phyloP scores from a whole-genome alignment of 1,139 yeast genomes.

The Yamadazyma trypodendri region DNA sequence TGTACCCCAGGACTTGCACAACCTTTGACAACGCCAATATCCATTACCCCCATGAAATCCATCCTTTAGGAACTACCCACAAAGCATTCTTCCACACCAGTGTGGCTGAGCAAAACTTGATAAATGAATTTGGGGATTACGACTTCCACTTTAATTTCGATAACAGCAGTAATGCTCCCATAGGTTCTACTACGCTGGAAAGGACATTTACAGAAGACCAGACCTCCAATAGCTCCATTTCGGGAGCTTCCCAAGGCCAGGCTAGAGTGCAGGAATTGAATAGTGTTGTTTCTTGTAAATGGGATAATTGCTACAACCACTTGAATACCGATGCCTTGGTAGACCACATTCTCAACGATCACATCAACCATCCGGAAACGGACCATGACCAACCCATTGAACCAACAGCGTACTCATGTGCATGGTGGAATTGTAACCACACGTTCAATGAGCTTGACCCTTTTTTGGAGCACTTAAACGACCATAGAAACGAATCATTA shows the following conservation, averaged over 20 bases:
- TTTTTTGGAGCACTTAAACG: conserved; percentile 60
- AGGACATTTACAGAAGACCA: background rate
- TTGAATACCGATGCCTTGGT: conserved; percentile 47
- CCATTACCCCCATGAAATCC: conserved; percentile 41
- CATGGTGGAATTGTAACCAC: conserved; percentile 71
- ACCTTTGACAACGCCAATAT: conserved; percentile 10
- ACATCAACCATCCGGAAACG: conserved; percentile 31
- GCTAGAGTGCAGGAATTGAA: conserved; percentile 7
- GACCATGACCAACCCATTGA: conserved; percentile 17
- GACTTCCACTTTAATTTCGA: conserved; percentile 46
- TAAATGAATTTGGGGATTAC: conserved; percentile 27
- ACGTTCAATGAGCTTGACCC: conserved; percentile 50
- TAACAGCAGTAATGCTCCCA: background rate
- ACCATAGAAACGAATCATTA: conserved; percentile 40
- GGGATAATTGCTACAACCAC: conserved; percentile 53
- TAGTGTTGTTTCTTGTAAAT: conserved; percentile 39
- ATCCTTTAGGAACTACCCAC: conserved; percentile 28
- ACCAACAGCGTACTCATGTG: conserved; percentile 47
- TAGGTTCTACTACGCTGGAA: background rate
- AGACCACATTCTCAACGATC: conserved; percentile 58
- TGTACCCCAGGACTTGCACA: background rate
- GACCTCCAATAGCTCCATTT: background rate
- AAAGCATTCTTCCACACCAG: conserved; percentile 49
- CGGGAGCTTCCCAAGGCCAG: background rate
- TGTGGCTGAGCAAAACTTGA: conserved; percentile 26